Conservation (phyloP, 768 basidiomycete genomes). For the Mycena maculata region DNA sequence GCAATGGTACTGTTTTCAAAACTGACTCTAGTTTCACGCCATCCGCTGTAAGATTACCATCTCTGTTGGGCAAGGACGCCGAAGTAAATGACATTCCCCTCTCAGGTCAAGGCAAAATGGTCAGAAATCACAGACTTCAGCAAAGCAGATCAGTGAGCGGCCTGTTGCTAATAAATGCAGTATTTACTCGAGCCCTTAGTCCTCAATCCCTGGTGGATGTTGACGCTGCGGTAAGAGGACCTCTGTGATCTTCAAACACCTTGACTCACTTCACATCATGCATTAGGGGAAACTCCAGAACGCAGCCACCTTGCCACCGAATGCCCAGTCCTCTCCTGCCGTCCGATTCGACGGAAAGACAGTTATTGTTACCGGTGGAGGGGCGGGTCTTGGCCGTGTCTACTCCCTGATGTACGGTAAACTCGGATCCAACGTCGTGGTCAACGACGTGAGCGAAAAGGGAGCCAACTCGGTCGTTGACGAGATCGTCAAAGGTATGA, state of each 20-base stretch:
- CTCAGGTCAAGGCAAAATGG: constrained; percentile 87
- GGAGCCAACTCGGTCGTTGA: constrained; percentile 85
- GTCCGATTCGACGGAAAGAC: constrained; percentile 92
- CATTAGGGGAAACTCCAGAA: constrained; percentile 68
- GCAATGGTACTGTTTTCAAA: constrained; percentile 88
- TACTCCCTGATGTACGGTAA: constrained; percentile 93
- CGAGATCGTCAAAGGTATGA: constrained; percentile 83
- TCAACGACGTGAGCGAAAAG: constrained; percentile 94
- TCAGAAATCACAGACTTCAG: constrained; percentile 83
- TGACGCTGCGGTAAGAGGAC: constrained; percentile 59
- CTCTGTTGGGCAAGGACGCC: background rate
- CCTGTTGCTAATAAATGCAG: background rate
- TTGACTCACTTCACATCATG: background rate
- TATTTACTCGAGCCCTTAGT: constrained; percentile 52
- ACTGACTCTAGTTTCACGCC: constrained; percentile 93
- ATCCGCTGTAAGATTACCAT: constrained; percentile 74
- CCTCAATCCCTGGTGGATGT: constrained; percentile 74
- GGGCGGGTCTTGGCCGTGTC: constrained; percentile 91
- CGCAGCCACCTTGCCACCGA: constrained; percentile 72
- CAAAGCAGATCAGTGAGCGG: constrained; percentile 73
- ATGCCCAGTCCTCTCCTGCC: constrained; percentile 73
- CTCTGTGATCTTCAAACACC: background rate
- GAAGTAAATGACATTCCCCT: background rate
- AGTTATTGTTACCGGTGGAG: constrained; percentile 94
- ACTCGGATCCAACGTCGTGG: constrained; percentile 95